Evolutionary conservation across 495 filamentous ascomycete genomes (phyloP), one percentile per base, ranked within the genome.

Genomic region (Pseudoneurospora amorphoporcata): DNA sequence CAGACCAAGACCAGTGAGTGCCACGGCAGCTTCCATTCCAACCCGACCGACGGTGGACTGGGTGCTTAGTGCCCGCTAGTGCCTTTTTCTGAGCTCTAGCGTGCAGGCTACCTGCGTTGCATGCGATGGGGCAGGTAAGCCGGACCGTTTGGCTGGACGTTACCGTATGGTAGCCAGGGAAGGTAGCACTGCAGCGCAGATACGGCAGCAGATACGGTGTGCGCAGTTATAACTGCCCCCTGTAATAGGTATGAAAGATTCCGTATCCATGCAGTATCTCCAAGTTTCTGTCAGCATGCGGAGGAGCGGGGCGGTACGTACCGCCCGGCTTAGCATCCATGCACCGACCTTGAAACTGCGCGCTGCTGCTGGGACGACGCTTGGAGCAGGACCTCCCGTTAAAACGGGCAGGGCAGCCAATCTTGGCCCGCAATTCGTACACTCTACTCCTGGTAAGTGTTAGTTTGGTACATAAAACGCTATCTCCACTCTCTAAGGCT

Each of bases 1-100:
- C 74, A 68, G 61, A 74, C 71, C 23, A 61, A 32, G 12, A 35
- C 53, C 53, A 61, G 53, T 61, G 53, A 61, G 53, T 61, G 53
- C 29, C 53, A 61, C 53, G 53, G 53, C 53, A 65, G 29, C 53
- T 65, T 65, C 53, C 53, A 65, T 65, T 65, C 53, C 53, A 65
- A 65, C 53, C 53, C 53, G 53, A 65, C 53, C 29, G 53, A 35
- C 14, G 53, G 53, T 35, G 14, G 53, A 65, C 53, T 35, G 53
- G 53, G 53, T 65, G 53, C 14, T 65, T 65, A 65, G 53, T 65
- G 53, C 53, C 53, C 53, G 53, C 53, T 65, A 65, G 53, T 65
- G 53, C 14, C 19, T 53, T 53, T 47, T 53, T 53, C 45, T 29
- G 29, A 47, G 43, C 23, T 61, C 14, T 61, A 61, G 53, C 53